Evolutionary conservation across 441 rosid species (phyloP).

Genomic region (Populus hybrid): DNA sequence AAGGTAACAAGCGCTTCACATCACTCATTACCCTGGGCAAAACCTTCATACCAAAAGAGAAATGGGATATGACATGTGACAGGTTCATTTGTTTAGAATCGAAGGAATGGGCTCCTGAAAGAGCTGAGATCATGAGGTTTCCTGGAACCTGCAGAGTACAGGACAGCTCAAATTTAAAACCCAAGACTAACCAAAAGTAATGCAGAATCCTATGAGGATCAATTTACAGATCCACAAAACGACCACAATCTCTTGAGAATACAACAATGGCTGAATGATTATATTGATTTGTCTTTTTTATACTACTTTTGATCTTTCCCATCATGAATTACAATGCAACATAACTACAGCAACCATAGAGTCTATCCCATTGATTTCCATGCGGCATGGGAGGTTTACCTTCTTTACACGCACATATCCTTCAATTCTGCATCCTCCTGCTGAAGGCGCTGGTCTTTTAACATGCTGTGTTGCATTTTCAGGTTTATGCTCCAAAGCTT

Average conservation of each 20-base stretch:
- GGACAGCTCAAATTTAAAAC: neutral
- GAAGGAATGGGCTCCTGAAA: constrained; percentile 88
- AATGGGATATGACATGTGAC: constrained; percentile 88
- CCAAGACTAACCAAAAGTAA: neutral
- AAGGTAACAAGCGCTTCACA: constrained; percentile 64
- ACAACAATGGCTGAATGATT: neutral
- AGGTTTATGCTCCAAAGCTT: constrained; percentile 44
- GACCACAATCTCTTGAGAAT: neutral
- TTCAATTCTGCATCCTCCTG: constrained; percentile 98
- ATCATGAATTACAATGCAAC: neutral
- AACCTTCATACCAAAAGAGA: constrained; percentile 78
- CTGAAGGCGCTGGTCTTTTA: constrained; percentile 82
- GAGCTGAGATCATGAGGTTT: constrained; percentile 83
- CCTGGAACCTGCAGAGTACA: constrained; percentile 81
- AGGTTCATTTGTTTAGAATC: constrained; percentile 89
- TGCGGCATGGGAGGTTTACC: constrained; percentile 39
- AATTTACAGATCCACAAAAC: neutral
- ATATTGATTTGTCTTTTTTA: neutral
- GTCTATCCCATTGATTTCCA: neutral
- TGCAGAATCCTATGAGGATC: neutral
- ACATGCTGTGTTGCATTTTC: constrained; percentile 29
- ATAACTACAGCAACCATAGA: neutral
- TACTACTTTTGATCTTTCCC: neutral
- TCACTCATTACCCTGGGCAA: constrained; percentile 57
- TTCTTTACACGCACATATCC: constrained; percentile 97